Conservation (phyloP, 306 rosid genomes). For the Amphicarpaea edgeworthii region DNA sequence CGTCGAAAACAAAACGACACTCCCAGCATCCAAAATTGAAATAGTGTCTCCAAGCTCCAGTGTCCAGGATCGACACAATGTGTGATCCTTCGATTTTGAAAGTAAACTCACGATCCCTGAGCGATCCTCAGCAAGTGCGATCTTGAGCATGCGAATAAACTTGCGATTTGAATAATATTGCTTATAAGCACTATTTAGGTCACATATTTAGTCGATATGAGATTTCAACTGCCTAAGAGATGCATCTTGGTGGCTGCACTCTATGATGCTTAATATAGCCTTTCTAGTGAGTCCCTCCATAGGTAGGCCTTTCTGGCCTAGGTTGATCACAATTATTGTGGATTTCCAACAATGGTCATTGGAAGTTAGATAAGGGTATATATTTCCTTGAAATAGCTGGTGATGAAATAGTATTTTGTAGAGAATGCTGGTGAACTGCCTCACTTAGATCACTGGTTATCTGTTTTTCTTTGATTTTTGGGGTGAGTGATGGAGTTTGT, state of each 20-base stretch:
- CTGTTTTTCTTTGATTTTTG: conserved; percentile 24
- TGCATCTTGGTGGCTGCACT: background rate
- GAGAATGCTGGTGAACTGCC: background rate
- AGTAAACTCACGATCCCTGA: too few relatives aligned
- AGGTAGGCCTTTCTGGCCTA: background rate
- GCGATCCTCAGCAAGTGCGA: too few relatives aligned
- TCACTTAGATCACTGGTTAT: background rate
- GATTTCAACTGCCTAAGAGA: background rate
- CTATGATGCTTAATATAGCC: background rate
- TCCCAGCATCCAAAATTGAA: too few relatives aligned
- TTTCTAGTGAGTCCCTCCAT: background rate
- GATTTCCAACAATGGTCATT: background rate
- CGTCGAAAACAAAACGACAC: too few relatives aligned
- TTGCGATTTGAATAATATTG: too few relatives aligned
- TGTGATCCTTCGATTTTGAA: too few relatives aligned
- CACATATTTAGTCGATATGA: background rate
- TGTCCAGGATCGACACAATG: too few relatives aligned
- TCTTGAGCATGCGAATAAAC: too few relatives aligned
- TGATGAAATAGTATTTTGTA: conserved; percentile 17
- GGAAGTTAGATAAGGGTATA: background rate
- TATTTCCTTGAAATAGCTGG: background rate
- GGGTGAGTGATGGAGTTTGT: conserved; percentile 34
- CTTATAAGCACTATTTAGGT: background rate
- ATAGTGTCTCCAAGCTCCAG: too few relatives aligned
- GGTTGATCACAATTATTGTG: background rate